Evolutionary conservation across 1,139 yeast species (phyloP), one percentile per base, ranked within the genome.

Genomic region (Hemisphaericaspora xylofermentans): DNA sequence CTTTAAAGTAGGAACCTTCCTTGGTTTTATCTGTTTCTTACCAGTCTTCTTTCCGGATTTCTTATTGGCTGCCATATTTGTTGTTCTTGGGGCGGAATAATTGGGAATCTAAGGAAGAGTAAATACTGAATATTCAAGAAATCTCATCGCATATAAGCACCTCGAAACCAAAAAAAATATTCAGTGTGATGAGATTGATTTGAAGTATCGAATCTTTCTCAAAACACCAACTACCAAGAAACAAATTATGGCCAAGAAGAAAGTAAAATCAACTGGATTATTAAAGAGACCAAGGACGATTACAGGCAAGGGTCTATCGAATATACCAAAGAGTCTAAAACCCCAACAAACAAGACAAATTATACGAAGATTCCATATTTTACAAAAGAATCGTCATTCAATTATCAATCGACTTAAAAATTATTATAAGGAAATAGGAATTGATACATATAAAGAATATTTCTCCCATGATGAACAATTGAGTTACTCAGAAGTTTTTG

Each of bases 261-360:
- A 41, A 34, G 38, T 42, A 24, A 41, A 42, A 26, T 27, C 30
- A 10, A 41, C 51, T 4, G 60, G 68, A 8, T 47, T 68, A 7
- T 46, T 57, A 15, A 58, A 50, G 38, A 54, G 58, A 37, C 47
- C 61, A 2, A 52, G 45, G 22, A 51, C 69, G 1, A 74, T 74
- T 22, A 71, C 76, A 4, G 56, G 54, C 4, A 42, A 45, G 33
- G 28, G 17, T 4, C 17, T 17, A n/a, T 15, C 26, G 16, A 24
- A 22, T 14, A 42, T 48, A 1, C 66, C 71, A 10, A 57, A 54
- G 57, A 56, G 56, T 39, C 66, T 85, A 38, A 85, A 85, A 52
- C 93, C 94, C 0, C 74, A 76, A 39, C 71, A 77, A 51, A 82
- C 93, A 0, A 64, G 93, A 38, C 79, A 75, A 50, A 66, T 85